These are phyloP conservation scores for Spathaspora arborariae DNA, from an alignment of 805 yeast genomes.

Conservation along the genomic window DNA sequence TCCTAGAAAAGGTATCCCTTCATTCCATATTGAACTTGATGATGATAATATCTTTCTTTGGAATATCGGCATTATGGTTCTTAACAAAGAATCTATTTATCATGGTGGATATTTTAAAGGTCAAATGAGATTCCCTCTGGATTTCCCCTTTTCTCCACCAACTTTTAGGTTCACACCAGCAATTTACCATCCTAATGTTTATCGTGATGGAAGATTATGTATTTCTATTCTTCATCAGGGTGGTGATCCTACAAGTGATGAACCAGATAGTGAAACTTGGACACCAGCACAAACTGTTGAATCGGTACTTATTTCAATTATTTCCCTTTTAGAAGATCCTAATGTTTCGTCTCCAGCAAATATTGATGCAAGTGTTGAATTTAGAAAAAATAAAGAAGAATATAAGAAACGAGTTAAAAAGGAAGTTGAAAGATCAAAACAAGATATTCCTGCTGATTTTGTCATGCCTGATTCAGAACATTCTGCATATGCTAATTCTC, in stretches of 20 bases:
- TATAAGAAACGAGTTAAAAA: conserved; percentile 71
- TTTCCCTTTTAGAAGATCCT: conserved; percentile 90
- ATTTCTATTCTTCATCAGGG: conserved; percentile 89
- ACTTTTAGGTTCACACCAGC: conserved; percentile 89
- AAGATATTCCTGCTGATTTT: conserved; percentile 84
- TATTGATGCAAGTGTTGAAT: conserved; percentile 91
- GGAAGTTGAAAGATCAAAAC: conserved; percentile 80
- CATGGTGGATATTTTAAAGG: conserved; percentile 95
- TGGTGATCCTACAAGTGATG: conserved; percentile 87
- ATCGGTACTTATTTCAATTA: conserved; percentile 82
- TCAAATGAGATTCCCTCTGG: conserved; percentile 87
- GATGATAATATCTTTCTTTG: conserved; percentile 56
- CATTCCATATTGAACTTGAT: conserved; percentile 61
- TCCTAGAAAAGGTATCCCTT: conserved; percentile 68
- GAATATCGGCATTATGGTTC: conserved; percentile 92
- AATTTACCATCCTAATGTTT: conserved; percentile 92
- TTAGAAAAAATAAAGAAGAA: conserved; percentile 74
- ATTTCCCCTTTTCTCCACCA: conserved; percentile 92
- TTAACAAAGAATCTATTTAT: conserved; percentile 83
- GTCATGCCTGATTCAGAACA: conserved; percentile 70
- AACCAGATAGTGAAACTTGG: conserved; percentile 94
- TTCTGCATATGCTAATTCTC: conserved; percentile 33
- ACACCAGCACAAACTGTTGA: conserved; percentile 91
- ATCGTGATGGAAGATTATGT: conserved; percentile 89
- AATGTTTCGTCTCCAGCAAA: conserved; percentile 92